These are phyloP conservation scores for Claviceps fusiformis DNA, from an alignment of 2,329 filamentous ascomycete genomes.

Conservation along the genomic window DNA sequence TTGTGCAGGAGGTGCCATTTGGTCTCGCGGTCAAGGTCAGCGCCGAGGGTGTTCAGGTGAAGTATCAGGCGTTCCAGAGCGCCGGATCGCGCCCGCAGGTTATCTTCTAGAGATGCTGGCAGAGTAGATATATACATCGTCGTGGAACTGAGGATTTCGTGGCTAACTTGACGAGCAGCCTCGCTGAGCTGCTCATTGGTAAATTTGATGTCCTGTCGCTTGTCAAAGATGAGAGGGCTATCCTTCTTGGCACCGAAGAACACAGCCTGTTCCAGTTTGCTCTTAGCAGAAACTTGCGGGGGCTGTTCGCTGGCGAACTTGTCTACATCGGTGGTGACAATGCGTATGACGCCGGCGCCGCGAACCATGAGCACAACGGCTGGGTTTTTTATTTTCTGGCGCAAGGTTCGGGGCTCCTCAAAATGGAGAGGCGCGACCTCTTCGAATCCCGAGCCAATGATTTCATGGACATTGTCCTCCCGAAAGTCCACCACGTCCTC, in stretches of 20 bases:
- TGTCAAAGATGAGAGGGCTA: slow-evolving; percentile 78
- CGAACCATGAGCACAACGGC: slow-evolving; percentile 48
- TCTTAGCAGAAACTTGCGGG: slow-evolving; percentile 62
- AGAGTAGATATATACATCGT: slow-evolving; percentile 61
- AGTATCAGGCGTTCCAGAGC: slow-evolving; percentile 64
- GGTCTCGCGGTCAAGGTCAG: slow-evolving; percentile 50
- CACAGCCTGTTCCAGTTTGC: slow-evolving; percentile 85
- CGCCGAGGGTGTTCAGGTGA: slow-evolving; percentile 53
- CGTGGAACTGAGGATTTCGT: slow-evolving; percentile 66
- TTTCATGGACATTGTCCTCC: slow-evolving; percentile 47
- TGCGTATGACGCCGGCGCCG: slow-evolving; percentile 46
- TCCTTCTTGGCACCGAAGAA: slow-evolving; percentile 75
- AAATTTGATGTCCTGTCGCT: slow-evolving; percentile 53
- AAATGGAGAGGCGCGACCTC: slow-evolving; percentile 29
- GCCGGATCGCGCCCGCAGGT: slow-evolving; percentile 57
- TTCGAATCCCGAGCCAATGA: slow-evolving; percentile 50
- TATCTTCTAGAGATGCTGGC: slow-evolving; percentile 66
- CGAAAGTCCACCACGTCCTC: slow-evolving; percentile 81
- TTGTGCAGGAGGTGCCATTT: slow-evolving; percentile 77
- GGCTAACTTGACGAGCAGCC: slow-evolving; percentile 67
- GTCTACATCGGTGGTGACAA: slow-evolving; percentile 44
- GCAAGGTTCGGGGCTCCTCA: slow-evolving; percentile 36
- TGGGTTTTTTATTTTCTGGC: slow-evolving; percentile 47
- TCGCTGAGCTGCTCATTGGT: slow-evolving; percentile 55
- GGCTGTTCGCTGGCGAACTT: slow-evolving; percentile 44